Conservation (phyloP, 2,329 filamentous ascomycete species). For the Boeremia lycopersici region DNA sequence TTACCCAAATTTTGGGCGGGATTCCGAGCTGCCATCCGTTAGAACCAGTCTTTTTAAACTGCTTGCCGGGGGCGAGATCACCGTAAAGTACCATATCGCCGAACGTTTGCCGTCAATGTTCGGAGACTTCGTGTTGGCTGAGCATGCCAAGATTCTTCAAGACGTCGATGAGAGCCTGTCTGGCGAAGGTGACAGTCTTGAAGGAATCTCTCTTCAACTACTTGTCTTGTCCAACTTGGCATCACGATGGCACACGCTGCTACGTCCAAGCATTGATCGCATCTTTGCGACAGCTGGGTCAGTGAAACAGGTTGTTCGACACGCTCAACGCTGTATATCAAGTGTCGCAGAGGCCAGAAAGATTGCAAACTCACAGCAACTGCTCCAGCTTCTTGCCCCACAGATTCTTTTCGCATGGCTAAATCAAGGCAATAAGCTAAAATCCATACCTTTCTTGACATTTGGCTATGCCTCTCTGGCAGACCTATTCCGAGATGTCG, state of each 20-base stretch:
- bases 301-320: conserved; percentile 66
- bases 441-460: conserved; percentile 75
- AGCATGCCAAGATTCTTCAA: conserved; percentile 83
- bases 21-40: conserved; percentile 64
- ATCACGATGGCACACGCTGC: conserved; percentile 81
- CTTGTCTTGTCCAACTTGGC: conserved; percentile 78
- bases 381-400: conserved; percentile 85
- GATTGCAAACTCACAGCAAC: conserved; percentile 67
- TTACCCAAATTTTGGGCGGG: conserved; percentile 69
- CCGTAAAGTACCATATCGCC: conserved; percentile 78
- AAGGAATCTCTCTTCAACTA: conserved; percentile 85
- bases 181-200: conserved; percentile 69
- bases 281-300: conserved; percentile 89
- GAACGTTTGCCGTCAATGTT: conserved; percentile 76
- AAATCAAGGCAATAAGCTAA: conserved; percentile 60
- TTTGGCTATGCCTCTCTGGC: conserved; percentile 77
- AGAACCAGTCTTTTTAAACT: conserved; percentile 77
- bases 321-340: conserved; percentile 75
- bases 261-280: conserved; percentile 87
- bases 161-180: conserved; percentile 85
- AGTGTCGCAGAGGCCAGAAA: conserved; percentile 69
- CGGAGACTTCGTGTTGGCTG: conserved; percentile 76
- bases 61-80: conserved; percentile 68
- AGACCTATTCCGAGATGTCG: conserved; percentile 72
- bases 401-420: conserved; percentile 94